phyloP scores from a whole-genome alignment of 192 early-diverging fungal species.

The Kickxella alabastrina region DNA sequence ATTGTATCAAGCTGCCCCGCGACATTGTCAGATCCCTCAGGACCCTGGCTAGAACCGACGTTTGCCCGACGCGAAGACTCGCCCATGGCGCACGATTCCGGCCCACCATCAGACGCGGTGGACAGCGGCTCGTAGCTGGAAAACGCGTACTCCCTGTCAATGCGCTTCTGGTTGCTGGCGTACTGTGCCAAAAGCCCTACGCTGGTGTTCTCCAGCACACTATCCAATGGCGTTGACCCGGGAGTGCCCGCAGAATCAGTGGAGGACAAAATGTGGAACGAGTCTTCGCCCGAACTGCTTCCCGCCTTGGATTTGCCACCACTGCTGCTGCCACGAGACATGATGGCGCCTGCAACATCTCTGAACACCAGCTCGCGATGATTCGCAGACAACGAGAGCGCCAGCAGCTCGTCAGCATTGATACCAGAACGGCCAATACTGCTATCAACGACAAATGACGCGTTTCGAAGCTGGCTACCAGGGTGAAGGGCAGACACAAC shows the following conservation, averaged over 20 bases:
- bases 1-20: conserved; percentile 15
- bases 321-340: conserved; percentile 21
- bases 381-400: background rate
- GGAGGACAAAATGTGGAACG: conserved; percentile 40
- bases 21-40: background rate
- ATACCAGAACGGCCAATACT: conserved; percentile 8
- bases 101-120: conserved; percentile 12
- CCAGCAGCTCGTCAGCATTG: background rate
- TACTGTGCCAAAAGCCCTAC: conserved; percentile 46
- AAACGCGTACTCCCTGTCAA: conserved; percentile 19
- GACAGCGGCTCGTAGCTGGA: conserved; percentile 17
- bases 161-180: conserved; percentile 21
- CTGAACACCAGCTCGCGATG: background rate
- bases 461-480: background rate
- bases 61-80: background rate
- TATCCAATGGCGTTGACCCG: conserved; percentile 34
- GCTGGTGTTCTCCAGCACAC: conserved; percentile 30
- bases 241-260: conserved; percentile 38
- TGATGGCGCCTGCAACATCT: conserved; percentile 1
- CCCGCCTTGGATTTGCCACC: conserved; percentile 24
- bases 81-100: background rate
- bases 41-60: background rate
- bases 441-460: background rate
- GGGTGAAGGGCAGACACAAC: conserved; percentile 32
- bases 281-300: conserved; percentile 34